phyloP scores from a whole-genome alignment of 2,329 filamentous ascomycete genomes.

The Nemania bipapillata region DNA sequence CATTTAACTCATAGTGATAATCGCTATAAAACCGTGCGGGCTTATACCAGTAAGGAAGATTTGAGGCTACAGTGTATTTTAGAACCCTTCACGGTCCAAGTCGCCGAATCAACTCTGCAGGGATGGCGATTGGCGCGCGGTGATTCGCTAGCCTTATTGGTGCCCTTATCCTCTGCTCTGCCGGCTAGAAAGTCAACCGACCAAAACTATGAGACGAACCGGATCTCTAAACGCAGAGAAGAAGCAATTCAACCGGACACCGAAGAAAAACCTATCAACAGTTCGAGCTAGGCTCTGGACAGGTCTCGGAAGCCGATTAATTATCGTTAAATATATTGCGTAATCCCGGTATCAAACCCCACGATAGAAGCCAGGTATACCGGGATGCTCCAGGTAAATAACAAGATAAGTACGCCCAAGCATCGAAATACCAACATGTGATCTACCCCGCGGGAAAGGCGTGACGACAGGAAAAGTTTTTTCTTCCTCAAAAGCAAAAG shows the following conservation, averaged over 20 bases:
- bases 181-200: not conserved
- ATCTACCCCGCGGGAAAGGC: conserved; percentile 20
- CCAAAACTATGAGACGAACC: not conserved
- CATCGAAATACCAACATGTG: not conserved
- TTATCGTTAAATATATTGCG: not conserved
- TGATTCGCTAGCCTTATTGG: conserved; percentile 14
- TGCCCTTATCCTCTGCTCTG: not conserved
- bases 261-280: not conserved
- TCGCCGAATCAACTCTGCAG: conserved; percentile 22
- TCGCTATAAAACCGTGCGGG: conserved; percentile 3
- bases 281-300: not conserved
- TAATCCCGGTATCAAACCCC: not conserved
- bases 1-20: conserved; percentile 9
- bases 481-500: not conserved
- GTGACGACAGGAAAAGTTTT: not conserved
- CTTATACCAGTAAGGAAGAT: not conserved
- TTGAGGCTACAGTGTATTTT: conserved; percentile 7
- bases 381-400: not conserved
- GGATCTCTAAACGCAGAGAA: not conserved
- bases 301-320: not conserved
- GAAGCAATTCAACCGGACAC: not conserved
- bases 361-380: not conserved
- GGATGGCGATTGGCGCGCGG: conserved; percentile 8
- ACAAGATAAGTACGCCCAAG: not conserved
- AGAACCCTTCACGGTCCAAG: not conserved